phyloP scores from a whole-genome alignment of 164 flowering plant species.

The Chimonanthus salicifolius region DNA sequence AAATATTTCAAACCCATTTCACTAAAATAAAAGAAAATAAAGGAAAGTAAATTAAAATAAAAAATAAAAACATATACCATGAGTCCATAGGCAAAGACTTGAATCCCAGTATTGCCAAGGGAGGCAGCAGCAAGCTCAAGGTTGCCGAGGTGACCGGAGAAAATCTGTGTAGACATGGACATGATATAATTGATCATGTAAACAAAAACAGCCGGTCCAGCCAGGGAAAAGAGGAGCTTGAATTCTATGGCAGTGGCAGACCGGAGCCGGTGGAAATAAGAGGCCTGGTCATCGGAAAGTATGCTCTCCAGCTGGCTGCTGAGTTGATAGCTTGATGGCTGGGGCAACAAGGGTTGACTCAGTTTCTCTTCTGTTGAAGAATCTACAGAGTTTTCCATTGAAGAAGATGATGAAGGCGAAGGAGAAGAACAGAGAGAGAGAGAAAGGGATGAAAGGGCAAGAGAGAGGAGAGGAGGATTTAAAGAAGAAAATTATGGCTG shows the following conservation, averaged over 20 bases:
- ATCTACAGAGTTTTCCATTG: background rate
- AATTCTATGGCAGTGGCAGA: slow-evolving; percentile 30
- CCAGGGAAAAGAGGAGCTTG: slow-evolving; percentile 23
- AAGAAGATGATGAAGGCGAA: background rate
- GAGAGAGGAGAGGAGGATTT: background rate
- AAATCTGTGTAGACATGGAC: slow-evolving; percentile 46
- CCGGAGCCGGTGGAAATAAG: slow-evolving; percentile 16
- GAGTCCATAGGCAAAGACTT: slow-evolving; percentile 39
- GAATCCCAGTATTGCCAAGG: slow-evolving; percentile 45
- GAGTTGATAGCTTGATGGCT: slow-evolving; percentile 1
- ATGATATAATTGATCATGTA: slow-evolving; percentile 39
- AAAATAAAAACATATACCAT: slow-evolving; percentile 10
- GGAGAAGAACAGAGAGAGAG: background rate
- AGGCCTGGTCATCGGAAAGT: slow-evolving; percentile 15
- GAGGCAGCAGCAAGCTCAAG: slow-evolving; percentile 48
- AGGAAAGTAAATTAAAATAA: too few relatives aligned
- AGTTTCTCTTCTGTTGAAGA: background rate
- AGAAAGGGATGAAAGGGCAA: background rate
- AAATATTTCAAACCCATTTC: too few relatives aligned
- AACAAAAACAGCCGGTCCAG: slow-evolving; percentile 38
- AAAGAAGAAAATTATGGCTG: too few relatives aligned
- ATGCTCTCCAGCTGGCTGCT: slow-evolving; percentile 21
- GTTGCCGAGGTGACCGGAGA: slow-evolving; percentile 47
- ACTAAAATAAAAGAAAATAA: too few relatives aligned
- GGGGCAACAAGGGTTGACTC: background rate